phyloP scores from a whole-genome alignment of 768 basidiomycete genomes.

The Tulasnella sp. region DNA sequence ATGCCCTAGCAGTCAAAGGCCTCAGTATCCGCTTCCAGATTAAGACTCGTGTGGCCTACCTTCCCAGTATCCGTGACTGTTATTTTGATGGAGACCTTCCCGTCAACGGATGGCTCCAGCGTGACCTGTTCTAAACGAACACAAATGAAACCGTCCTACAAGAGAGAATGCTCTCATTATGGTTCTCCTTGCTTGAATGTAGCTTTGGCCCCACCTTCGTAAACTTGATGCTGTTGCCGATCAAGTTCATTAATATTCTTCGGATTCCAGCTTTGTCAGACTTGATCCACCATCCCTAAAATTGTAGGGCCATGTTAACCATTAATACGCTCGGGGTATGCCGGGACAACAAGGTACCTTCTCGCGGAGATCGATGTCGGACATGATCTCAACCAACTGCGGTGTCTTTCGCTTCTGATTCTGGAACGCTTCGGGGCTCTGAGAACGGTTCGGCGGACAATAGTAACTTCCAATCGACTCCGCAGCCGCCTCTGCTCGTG shows the following conservation, averaged over 20 bases:
- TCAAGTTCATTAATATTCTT: conserved; percentile 88
- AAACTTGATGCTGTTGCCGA: conserved; percentile 92
- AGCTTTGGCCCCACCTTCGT: conserved; percentile 55
- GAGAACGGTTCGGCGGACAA: conserved; percentile 65
- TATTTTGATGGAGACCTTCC: conserved; percentile 73
- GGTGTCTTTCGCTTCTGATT: conserved; percentile 20
- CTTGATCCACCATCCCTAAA: conserved; percentile 76
- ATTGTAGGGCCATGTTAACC: neutral
- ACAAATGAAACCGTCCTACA: conserved; percentile 82
- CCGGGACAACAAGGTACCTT: conserved; percentile 46
- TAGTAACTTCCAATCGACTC: conserved; percentile 89
- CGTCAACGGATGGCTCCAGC: conserved; percentile 42
- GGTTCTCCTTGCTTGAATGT: neutral
- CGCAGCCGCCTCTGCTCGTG: conserved; percentile 63
- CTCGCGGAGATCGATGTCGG: conserved; percentile 73
- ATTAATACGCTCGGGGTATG: neutral
- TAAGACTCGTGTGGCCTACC: conserved; percentile 39
- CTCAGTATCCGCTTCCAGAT: conserved; percentile 14
- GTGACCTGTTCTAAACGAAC: conserved; percentile 70
- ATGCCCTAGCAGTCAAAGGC: conserved; percentile 55
- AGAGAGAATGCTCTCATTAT: neutral
- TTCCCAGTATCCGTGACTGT: conserved; percentile 88
- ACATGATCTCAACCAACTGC: conserved; percentile 71
- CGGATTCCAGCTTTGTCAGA: conserved; percentile 92
- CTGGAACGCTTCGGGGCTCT: conserved; percentile 27